Percentiles rank a stretch among this genome's conserved stretches.
These are phyloP conservation scores for Phialophora macrospora DNA, from an alignment of 2,329 filamentous ascomycete species.

Conservation along the genomic window DNA sequence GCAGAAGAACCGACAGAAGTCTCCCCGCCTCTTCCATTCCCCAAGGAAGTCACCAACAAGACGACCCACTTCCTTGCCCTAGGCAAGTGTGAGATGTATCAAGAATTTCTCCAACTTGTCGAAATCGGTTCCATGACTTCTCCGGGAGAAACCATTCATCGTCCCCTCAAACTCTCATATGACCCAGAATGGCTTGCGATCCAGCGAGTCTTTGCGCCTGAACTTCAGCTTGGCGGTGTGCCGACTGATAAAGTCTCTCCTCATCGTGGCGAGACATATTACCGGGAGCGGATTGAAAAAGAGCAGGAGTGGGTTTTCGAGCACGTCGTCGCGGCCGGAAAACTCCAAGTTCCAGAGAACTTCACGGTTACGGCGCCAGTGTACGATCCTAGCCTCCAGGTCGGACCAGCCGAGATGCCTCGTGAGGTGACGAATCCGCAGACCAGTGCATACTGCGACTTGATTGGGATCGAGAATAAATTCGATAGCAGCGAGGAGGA, in stretches of 20 bases:
- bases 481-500: constrained; percentile 77
- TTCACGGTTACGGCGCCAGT: constrained; percentile 77
- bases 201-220: constrained; percentile 74
- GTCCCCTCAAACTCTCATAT: constrained; percentile 71
- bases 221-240: constrained; percentile 69
- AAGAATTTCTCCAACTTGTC: constrained; percentile 81
- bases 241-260: constrained; percentile 57
- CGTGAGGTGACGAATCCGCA: constrained; percentile 86
- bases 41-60: constrained; percentile 74
- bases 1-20: constrained; percentile 45
- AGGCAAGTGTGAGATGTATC: constrained; percentile 83
- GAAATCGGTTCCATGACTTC: constrained; percentile 61
- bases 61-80: constrained; percentile 83
- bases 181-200: constrained; percentile 97
- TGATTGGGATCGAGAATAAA: constrained; percentile 76
- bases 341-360: constrained; percentile 74
- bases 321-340: constrained; percentile 67
- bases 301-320: constrained; percentile 81
- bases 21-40: constrained; percentile 66
- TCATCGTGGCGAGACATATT: constrained; percentile 71
- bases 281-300: constrained; percentile 68
- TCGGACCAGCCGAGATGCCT: constrained; percentile 67
- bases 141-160: constrained; percentile 39
- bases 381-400: constrained; percentile 63
- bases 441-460: constrained; percentile 77